Evolutionary conservation across 2,329 filamentous ascomycete species (phyloP), one percentile per base, ranked within the genome.

Genomic region (Ascochyta pisi): DNA sequence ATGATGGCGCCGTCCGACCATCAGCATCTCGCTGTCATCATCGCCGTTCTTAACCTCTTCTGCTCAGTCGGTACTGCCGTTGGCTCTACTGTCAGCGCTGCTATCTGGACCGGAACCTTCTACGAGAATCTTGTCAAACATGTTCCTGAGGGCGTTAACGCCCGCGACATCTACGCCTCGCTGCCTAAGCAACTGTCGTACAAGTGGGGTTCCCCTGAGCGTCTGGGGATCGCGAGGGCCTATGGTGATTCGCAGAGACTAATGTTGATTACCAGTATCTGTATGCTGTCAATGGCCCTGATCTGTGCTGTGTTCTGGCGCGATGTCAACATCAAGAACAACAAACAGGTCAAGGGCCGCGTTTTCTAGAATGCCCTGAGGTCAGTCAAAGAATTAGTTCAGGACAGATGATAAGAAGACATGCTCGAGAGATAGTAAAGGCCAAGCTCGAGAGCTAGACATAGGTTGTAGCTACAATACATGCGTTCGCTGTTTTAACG

Each of bases 41-140:
- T 67, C 31, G 64, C 64, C 6, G 78, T 89, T 56, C 79, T 86
- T 44, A 79, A 83, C n/a, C 81, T 89, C 10, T 83, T 85, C 39
- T 80, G 83, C 62, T 83, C 82, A 55, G 81, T 89, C 56, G 87
- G 73, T 34, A 66, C 65, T 31, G 68, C 71, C 1, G 64, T 68
- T 15, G 71, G 72, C n/a, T 63, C 55, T 12, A 81, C 85, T 2
- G 80, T 89, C 35, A 82, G 85, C 0, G 82, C 81, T 0, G 85
- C 86, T 4, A 84, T 89, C 58, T 89, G 86, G 86, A 84, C 82
- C 0, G 78, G 81, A 48, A 81, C 82, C 1, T 83, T 89, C 61
- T 80, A 79, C 9, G 69, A 78, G 15, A 80, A 80, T 13, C 76
- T 88, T n/a, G 62, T 55, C 13, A 60, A 57, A 33, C 44, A 61